phyloP scores from a whole-genome alignment of 73 alveolate species.

The Paramecium primaurelia region DNA sequence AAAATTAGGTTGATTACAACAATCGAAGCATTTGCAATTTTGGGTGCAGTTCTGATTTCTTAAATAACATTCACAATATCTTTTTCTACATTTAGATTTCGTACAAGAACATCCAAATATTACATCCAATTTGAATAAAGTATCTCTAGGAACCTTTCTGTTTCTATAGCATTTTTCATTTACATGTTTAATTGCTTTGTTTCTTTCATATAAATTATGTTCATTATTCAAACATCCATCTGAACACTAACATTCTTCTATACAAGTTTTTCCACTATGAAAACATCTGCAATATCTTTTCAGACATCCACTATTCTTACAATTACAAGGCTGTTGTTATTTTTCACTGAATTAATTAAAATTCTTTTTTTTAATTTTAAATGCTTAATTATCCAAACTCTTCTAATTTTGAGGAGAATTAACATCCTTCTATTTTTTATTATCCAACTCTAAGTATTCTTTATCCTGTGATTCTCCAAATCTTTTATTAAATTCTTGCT shows the following conservation, averaged over 20 bases:
- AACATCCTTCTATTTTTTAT: neutral
- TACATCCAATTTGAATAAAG: neutral
- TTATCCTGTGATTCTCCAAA: neutral
- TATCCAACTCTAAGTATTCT: neutral
- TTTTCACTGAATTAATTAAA: neutral
- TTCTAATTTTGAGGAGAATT: neutral
- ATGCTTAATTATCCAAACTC: neutral
- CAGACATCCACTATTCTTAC: neutral
- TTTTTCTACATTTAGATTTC: neutral
- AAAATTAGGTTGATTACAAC: neutral
- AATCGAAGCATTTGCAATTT: neutral
- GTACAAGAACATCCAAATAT: conserved; percentile 2
- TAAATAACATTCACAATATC: neutral
- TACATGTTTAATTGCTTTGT: neutral
- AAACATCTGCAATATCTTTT: conserved; percentile 18
- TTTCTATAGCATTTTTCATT: neutral
- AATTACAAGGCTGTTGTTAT: neutral
- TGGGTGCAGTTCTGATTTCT: neutral
- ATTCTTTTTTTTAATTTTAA: neutral
- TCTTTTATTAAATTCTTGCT: neutral
- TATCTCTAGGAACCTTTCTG: neutral
- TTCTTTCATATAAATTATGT: neutral
- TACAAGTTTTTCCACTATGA: neutral
- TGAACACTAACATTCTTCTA: neutral
- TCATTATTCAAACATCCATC: neutral